Conservation (phyloP, 176 grass and related monocot species). For the Oryza rufipogon region DNA sequence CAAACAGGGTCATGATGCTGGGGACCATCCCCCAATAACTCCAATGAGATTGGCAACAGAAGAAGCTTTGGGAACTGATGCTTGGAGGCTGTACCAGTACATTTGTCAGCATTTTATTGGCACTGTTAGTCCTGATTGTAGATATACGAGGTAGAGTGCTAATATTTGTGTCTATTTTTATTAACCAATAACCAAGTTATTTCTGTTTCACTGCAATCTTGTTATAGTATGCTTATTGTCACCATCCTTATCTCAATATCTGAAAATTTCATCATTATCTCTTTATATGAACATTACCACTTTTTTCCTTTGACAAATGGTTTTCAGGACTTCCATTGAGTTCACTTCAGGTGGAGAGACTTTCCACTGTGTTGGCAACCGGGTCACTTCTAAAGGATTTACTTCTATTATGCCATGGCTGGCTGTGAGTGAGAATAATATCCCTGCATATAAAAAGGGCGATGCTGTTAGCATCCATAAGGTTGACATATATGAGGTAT, state of each 20-base stretch:
- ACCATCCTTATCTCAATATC: background rate
- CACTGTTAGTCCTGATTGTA: slow-evolving; percentile 83
- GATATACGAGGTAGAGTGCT: slow-evolving; percentile 71
- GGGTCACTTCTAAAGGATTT: slow-evolving; percentile 86
- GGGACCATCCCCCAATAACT: slow-evolving; percentile 96
- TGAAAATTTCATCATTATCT: background rate
- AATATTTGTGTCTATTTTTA: background rate
- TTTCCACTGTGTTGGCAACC: slow-evolving; percentile 76
- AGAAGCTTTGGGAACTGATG: slow-evolving; percentile 84
- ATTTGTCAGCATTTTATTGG: slow-evolving; percentile 97
- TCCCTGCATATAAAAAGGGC: slow-evolving; percentile 73
- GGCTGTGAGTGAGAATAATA: slow-evolving; percentile 74
- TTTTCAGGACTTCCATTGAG: slow-evolving; percentile 77
- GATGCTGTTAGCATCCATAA: slow-evolving; percentile 72
- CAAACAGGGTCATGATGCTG: slow-evolving; percentile 79
- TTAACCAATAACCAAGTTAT: slow-evolving; percentile 7
- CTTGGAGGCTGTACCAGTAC: slow-evolving; percentile 93
- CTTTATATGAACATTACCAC: background rate
- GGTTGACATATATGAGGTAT: slow-evolving; percentile 86
- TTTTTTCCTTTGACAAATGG: slow-evolving; percentile 29
- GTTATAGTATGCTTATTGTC: background rate
- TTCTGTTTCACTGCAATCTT: slow-evolving; percentile 25
- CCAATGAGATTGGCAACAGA: slow-evolving; percentile 86
- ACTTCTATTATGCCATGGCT: slow-evolving; percentile 98
- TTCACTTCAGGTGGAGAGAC: slow-evolving; percentile 78